A percentile compares a stretch with the other conserved stretches of the same genome.
Conservation (phyloP, 2,329 filamentous ascomycete species). For the Capronia epimyces region DNA sequence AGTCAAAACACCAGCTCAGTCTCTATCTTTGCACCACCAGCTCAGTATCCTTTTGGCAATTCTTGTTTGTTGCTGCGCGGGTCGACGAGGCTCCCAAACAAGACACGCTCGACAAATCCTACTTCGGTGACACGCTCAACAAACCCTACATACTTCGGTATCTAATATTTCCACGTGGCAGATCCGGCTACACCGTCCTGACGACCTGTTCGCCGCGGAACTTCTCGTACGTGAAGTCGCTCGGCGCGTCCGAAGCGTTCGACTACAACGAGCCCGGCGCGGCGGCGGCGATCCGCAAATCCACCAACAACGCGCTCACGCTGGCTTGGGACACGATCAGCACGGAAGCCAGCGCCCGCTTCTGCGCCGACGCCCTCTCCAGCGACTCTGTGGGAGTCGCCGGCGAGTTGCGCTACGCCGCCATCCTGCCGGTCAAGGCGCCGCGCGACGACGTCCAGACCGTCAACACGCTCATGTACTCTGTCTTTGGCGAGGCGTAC, state of each 20-base stretch:
- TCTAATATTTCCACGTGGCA: conserved; percentile 6
- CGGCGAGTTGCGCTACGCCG: conserved; percentile 28
- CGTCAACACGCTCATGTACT: conserved; percentile 35
- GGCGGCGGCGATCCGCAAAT: conserved; percentile 32
- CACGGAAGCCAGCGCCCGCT: conserved; percentile 28
- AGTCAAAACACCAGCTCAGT: conserved; percentile 2
- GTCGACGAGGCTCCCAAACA: too few species aligned
- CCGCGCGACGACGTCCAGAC: conserved; percentile 34
- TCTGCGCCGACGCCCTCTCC: conserved; percentile 36
- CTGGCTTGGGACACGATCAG: conserved; percentile 38
- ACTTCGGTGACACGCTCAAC: too few species aligned
- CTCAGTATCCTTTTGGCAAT: too few species aligned
- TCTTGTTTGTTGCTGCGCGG: too few species aligned
- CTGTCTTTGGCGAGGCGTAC: conserved; percentile 34
- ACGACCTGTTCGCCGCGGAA: conserved; percentile 41
- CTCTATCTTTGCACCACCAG: too few species aligned
- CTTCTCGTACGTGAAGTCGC: conserved; percentile 40
- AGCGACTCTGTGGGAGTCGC: conserved; percentile 31
- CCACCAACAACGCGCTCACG: conserved; percentile 37
- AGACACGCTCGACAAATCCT: too few species aligned
- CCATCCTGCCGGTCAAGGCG: conserved; percentile 30
- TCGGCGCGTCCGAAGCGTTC: conserved; percentile 43
- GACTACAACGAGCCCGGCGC: conserved; percentile 42
- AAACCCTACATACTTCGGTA: too few species aligned
- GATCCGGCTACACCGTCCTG: conserved; percentile 39